A percentile compares a stretch with the other conserved stretches of the same genome.
Evolutionary conservation across 495 filamentous ascomycete species (phyloP).

Genomic region (Aspergillus bridgeri): DNA sequence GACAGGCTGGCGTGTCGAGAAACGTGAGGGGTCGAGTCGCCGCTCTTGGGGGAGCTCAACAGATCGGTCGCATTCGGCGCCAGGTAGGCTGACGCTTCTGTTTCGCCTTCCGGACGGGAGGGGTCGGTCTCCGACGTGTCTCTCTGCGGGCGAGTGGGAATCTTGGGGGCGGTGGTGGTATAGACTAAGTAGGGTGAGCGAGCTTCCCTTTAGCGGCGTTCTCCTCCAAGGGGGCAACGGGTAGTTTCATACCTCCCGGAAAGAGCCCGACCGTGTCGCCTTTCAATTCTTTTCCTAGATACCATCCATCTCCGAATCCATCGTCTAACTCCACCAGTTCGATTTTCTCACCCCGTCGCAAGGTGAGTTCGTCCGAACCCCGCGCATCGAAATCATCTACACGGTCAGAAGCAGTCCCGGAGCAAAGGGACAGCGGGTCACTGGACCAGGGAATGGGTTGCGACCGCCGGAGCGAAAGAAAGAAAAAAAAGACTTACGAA

Average conservation of each 20-base stretch:
- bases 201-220: background rate
- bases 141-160: conserved; percentile 11
- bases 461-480: conserved; percentile 19
- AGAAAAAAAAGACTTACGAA: conserved; percentile 63
- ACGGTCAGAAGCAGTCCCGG: too few relatives aligned
- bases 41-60: conserved; percentile 26
- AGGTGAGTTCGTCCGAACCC: conserved; percentile 86
- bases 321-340: conserved; percentile 93
- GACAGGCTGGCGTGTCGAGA: conserved; percentile 44
- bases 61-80: background rate
- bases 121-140: conserved; percentile 4
- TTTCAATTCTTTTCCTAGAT: conserved; percentile 73
- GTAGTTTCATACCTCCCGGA: conserved; percentile 66
- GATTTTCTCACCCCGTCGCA: conserved; percentile 84
- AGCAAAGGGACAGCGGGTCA: too few relatives aligned
- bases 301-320: conserved; percentile 98
- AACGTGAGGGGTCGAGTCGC: conserved; percentile 46
- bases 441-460: too few relatives aligned
- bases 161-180: conserved; percentile 32
- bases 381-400: conserved; percentile 82
- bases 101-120: background rate
- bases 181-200: conserved; percentile 23
- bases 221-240: background rate
- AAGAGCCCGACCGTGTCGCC: conserved; percentile 81
- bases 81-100: background rate